Base-by-base conservation (phyloP, 139 green algal species). In the Pleodorina starrii region DNA sequence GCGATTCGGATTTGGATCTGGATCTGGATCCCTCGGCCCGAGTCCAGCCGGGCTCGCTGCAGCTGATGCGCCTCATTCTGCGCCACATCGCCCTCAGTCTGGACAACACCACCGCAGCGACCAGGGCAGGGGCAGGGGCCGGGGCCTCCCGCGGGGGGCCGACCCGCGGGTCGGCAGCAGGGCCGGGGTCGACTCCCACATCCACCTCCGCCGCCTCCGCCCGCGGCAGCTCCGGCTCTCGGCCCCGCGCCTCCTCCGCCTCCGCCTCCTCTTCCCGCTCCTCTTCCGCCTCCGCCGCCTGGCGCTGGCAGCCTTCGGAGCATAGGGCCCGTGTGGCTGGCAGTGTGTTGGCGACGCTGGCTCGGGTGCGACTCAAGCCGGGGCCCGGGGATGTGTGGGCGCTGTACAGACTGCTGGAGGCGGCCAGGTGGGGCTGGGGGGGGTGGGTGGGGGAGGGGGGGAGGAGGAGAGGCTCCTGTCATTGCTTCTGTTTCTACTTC, bases 311-410 rank as follows among this genome's bases (percentile, higher is more conserved):
- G 51, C 36, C 51, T 17, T 51, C 50, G 9, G 81, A 87, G 57
- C 60, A 78, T 42, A 59, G 81, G 38, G 81, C 60, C 5, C n/a
- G 43, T 5, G 14, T 77, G 29, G 81, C 60, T 12, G 43, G 43
- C 16, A 77, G 2, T 12, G 81, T 87, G 59, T 44, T 87, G 59
- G 42, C 5, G 16, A 32, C 60, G 19, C 19, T 87, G 81, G 60
- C 60, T 40, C 81, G 81, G 29, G 81, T 66, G 60, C 60, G 60
- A 40, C 81, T 87, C 29, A 32, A 29, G 60, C 81, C 81, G 6
- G 60, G 7, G 17, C 40, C 60, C 1, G 32, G 38, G n/a, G 81
- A 87, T 60, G 2, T 35, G 29, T 10, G 38, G 60, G 60, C 60
- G 16, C 29, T 87, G 42, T 21, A 54, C n/a, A 32, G 11, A 29